Percentiles rank a stretch among this genome's conserved stretches.
Evolutionary conservation across 2,329 filamentous ascomycete genomes (phyloP).

Genomic region (Nakataea oryzae): DNA sequence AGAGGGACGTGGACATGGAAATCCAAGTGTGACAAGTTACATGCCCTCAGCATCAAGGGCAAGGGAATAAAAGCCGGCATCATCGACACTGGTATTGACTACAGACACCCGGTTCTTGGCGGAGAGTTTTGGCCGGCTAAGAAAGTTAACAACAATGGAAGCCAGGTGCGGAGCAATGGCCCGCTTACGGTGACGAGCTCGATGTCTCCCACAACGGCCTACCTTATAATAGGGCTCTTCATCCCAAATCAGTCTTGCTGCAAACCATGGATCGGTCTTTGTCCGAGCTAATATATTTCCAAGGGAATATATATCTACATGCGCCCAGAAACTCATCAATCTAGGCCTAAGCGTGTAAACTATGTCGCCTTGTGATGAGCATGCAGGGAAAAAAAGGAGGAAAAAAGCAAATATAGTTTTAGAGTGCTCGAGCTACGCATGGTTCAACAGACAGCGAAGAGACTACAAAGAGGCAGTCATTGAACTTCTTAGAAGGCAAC

Average conservation of each 20-base stretch:
- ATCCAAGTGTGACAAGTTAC: slow-evolving; percentile 5
- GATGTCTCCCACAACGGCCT: slow-evolving; percentile 14
- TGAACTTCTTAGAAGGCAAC: too few relatives aligned
- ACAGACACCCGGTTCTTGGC: slow-evolving; percentile 38
- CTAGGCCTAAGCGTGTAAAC: too few relatives aligned
- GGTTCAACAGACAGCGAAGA: too few relatives aligned
- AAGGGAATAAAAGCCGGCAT: slow-evolving; percentile 31
- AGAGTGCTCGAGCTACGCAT: too few relatives aligned
- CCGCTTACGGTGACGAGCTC: slow-evolving; percentile 8
- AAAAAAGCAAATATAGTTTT: too few relatives aligned
- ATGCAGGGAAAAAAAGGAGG: too few relatives aligned
- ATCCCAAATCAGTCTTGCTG: slow-evolving; percentile 8
- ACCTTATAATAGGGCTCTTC: slow-evolving; percentile 14
- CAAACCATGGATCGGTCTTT: background rate
- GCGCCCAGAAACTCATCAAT: too few relatives aligned
- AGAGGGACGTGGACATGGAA: background rate
- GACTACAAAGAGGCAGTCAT: too few relatives aligned
- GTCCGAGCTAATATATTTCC: slow-evolving; percentile 5
- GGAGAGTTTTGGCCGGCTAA: slow-evolving; percentile 37
- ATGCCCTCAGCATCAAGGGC: slow-evolving; percentile 5
- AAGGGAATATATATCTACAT: too few relatives aligned
- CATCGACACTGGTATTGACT: slow-evolving; percentile 32
- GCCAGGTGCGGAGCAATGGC: background rate
- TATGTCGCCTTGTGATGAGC: too few relatives aligned
- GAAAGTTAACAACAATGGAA: slow-evolving; percentile 1